Percentiles rank a stretch among this genome's conserved stretches.
Conservation (phyloP, 2,329 filamentous ascomycete genomes). For the Aspergillus jensenii region DNA sequence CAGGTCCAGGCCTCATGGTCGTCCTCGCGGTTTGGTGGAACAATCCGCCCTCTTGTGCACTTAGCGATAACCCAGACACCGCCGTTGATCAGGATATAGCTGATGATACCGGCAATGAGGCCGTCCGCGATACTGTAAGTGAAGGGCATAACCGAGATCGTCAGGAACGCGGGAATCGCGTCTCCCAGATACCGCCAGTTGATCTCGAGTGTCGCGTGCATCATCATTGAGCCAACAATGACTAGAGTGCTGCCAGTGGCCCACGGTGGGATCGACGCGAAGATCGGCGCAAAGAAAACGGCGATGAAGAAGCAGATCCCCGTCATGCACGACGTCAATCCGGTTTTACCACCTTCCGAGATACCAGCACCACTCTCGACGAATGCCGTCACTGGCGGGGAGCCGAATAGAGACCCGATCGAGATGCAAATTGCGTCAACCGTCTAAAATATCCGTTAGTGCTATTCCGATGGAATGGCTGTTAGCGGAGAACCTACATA, state of each 20-base stretch:
- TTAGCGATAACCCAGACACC: constrained; percentile 68
- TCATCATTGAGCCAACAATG: constrained; percentile 87
- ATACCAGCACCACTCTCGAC: constrained; percentile 90
- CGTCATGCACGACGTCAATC: constrained; percentile 75
- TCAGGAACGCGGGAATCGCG: constrained; percentile 79
- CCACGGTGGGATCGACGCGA: constrained; percentile 85
- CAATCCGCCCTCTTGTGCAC: constrained; percentile 65
- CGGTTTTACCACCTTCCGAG: constrained; percentile 81
- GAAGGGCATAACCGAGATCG: constrained; percentile 83
- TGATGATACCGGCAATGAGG: constrained; percentile 75
- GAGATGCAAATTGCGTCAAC: constrained; percentile 79
- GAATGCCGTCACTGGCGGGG: constrained; percentile 80
- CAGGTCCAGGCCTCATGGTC: constrained; percentile 80
- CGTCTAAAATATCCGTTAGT: constrained; percentile 41
- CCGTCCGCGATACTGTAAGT: constrained; percentile 87
- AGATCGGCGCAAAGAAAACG: constrained; percentile 87
- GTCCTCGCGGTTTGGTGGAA: constrained; percentile 68
- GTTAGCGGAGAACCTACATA: constrained; percentile 53
- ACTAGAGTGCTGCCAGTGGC: constrained; percentile 86
- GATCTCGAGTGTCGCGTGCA: constrained; percentile 73
- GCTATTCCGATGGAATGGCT: not conserved
- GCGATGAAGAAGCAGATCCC: constrained; percentile 84
- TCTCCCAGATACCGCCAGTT: constrained; percentile 88
- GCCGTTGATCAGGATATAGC: constrained; percentile 74
- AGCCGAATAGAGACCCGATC: constrained; percentile 75